Evolutionary conservation across 352 stramenopile species (phyloP), one percentile per base, ranked within the genome.

Genomic region (Phytophthora podocarpi): DNA sequence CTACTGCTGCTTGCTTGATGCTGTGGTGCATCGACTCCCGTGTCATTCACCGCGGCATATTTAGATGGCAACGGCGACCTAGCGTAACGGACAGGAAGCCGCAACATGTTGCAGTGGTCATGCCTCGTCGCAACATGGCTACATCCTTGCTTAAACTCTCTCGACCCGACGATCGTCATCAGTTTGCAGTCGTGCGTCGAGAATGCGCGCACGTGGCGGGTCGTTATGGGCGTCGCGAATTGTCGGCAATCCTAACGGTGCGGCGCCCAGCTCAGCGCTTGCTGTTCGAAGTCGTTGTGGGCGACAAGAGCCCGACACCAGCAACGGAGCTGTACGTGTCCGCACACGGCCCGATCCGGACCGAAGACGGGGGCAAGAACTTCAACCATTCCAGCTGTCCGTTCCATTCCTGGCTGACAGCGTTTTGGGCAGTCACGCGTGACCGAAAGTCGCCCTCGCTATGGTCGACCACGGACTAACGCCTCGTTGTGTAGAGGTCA

Each of bases 11-110:
- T n/a, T 18, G 21, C 1, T 6, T 6, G 24, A 11, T 35, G 50
- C 28, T 15, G 8, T 3, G 20, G 15, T 20, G 21, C n/a, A n/a
- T n/a, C n/a, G n/a, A n/a, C n/a, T n/a, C n/a, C n/a, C n/a, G n/a
- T n/a, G n/a, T n/a, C n/a, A n/a, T n/a, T n/a, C n/a, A n/a, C n/a
- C n/a, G 11, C n/a, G 6, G 46, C 30, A 48, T 30, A 40, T 65
- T 59, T 65, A 65, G 53, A 46, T 13, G 11, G 32, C 12, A 18
- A n/a, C 32, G 32, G 31, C 15, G n/a, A n/a, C n/a, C n/a, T n/a
- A 40, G 16, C 18, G 52, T 59, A 65, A 65, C 56, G 56, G 47
- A 65, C 46, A 13, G 18, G n/a, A n/a, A n/a, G n/a, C n/a, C n/a
- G n/a, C n/a, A n/a, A 5, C 15, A 59, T 30, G 46, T 59, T 65